phyloP scores from a whole-genome alignment of 208 protist genomes.

The Leptomonas seymouri region DNA sequence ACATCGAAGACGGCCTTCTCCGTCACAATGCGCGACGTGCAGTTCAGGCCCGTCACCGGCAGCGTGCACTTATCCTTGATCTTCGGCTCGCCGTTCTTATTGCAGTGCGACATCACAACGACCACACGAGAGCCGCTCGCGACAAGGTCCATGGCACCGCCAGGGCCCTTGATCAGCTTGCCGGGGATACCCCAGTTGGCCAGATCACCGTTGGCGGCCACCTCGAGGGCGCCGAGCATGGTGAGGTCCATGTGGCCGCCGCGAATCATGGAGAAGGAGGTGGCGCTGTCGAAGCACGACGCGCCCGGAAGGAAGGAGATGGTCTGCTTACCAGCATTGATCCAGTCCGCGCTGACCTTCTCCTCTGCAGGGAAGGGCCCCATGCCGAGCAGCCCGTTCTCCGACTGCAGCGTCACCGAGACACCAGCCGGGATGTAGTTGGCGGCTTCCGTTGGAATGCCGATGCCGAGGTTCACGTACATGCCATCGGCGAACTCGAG shows the following conservation, averaged over 20 bases:
- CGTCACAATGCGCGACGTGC: slow-evolving; percentile 96
- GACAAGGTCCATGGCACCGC: slow-evolving; percentile 97
- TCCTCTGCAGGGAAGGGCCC: slow-evolving; percentile 91
- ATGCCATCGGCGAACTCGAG: slow-evolving; percentile 96
- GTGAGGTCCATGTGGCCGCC: slow-evolving; percentile 96
- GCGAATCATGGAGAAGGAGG: slow-evolving; percentile 98
- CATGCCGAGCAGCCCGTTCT: slow-evolving; percentile 94
- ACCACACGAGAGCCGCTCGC: slow-evolving; percentile 93
- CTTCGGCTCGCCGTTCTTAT: slow-evolving; percentile 94
- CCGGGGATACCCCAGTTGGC: slow-evolving; percentile 98
- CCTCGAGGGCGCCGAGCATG: slow-evolving; percentile 97
- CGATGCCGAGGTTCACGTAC: slow-evolving; percentile 97
- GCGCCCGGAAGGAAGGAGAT: slow-evolving; percentile 95
- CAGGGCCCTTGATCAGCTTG: slow-evolving; percentile 98
- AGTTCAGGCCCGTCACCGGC: slow-evolving; percentile 91
- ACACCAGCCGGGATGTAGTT: slow-evolving; percentile 91
- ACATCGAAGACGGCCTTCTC: slow-evolving; percentile 97
- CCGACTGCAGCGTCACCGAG: slow-evolving; percentile 90
- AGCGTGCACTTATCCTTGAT: slow-evolving; percentile 94
- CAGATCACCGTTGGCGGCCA: slow-evolving; percentile 93
- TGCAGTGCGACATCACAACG: slow-evolving; percentile 97
- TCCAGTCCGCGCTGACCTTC: slow-evolving; percentile 94
- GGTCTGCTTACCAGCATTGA: slow-evolving; percentile 98
- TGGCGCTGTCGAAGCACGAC: slow-evolving; percentile 91
- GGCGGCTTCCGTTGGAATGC: slow-evolving; percentile 95